Conservation (phyloP, 192 early-diverging fungal species). For the Radiomyces spectabilis region DNA sequence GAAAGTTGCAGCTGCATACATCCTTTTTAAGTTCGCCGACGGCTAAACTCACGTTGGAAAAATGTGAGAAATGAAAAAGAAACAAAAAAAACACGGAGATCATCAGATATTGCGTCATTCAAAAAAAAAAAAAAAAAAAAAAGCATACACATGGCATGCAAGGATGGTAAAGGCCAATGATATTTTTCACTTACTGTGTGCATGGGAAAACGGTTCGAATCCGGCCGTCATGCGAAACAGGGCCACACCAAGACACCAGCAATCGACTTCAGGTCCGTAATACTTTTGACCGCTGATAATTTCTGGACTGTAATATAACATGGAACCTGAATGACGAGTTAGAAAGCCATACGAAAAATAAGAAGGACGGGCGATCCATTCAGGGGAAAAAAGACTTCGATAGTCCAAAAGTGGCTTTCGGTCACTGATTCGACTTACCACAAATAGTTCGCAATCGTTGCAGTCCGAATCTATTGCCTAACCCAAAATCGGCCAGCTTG, state of each 20-base stretch:
- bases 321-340: constrained; percentile 65
- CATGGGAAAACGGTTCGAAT: constrained; percentile 43
- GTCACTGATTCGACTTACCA: constrained; percentile 52
- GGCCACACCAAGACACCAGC: constrained; percentile 91
- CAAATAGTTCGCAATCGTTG: constrained; percentile 78
- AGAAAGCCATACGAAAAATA: no score
- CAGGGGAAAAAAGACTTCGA: background rate
- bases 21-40: constrained; percentile 41
- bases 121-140: background rate
- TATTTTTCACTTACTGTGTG: constrained; percentile 19
- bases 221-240: constrained; percentile 75
- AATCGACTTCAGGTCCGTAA: constrained; percentile 89
- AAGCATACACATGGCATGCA: background rate
- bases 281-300: constrained; percentile 89
- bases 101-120: background rate
- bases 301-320: constrained; percentile 86
- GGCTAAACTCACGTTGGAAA: constrained; percentile 6
- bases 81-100: no score
- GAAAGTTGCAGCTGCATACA: constrained; percentile 31
- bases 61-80: no score
- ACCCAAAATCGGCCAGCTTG: constrained; percentile 89
- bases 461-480: constrained; percentile 74
- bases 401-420: no score
- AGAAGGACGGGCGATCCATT: constrained; percentile 15
- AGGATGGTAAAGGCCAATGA: no score